Percentiles rank a stretch among this genome's conserved stretches.
Conservation (phyloP, 2,329 filamentous ascomycete species). For the Ophiostoma ulmi region DNA sequence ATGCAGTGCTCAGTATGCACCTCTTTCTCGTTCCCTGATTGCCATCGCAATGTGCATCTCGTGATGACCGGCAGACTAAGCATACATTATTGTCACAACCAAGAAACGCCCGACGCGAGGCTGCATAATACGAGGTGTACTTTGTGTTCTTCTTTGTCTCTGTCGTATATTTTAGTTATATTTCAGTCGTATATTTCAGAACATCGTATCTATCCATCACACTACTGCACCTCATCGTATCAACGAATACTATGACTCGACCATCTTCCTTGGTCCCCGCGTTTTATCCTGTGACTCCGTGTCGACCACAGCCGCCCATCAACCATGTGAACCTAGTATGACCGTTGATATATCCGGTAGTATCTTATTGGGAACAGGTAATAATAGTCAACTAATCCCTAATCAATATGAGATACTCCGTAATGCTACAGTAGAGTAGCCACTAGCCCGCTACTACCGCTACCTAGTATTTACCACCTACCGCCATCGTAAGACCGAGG, state of each 20-base stretch:
- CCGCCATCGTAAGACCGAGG: neutral
- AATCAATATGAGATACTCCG: neutral
- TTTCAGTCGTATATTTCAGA: neutral
- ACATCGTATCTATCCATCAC: neutral
- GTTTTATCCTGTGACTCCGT: neutral
- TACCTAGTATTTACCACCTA: neutral
- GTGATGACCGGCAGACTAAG: neutral
- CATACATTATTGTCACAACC: neutral
- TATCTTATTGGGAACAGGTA: neutral
- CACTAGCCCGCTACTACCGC: neutral
- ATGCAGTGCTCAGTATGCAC: neutral
- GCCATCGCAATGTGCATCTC: neutral
- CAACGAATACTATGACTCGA: neutral
- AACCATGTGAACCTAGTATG: too few relatives aligned
- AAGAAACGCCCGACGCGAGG: neutral
- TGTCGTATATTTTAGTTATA: neutral
- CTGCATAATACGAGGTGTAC: conserved; percentile 1
- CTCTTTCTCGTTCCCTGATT: neutral
- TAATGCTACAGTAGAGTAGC: neutral
- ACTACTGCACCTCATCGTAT: conserved; percentile 12
- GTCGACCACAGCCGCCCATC: too few relatives aligned
- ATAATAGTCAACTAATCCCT: neutral
- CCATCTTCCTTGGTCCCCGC: conserved; percentile 1
- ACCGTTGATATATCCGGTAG: neutral
- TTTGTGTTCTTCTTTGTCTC: neutral